Base-by-base conservation (phyloP, 129 eudicot genomes). In the Heracleum sosnowskyi region DNA sequence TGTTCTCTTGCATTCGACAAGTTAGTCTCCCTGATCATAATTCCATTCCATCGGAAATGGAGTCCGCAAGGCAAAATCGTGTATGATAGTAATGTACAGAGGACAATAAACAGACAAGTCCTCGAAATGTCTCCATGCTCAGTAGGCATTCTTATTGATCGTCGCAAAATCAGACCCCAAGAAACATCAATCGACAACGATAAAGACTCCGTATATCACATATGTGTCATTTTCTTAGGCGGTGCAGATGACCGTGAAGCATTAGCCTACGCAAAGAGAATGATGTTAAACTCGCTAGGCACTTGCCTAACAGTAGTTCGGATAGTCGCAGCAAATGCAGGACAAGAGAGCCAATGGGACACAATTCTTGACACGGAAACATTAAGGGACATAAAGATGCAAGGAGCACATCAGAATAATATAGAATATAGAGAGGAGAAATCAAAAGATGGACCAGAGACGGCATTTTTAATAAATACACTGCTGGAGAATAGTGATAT, bases 31-130 rank as follows among this genome's bases (percentile, higher is more conserved):
- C 26, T 89, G 8, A 87, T 89, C 9, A 83, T 89, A 4, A 83
- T 89, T 22, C 93, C 93, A 1, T 89, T 87, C 76, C 93, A 89
- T 77, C 71, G 84, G 40, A 89, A 85, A 69, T 82, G 90, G 90
- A 87, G 85, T 41, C 79, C 76, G 7, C 90, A 84, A 53, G 90
- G 90, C 20, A 80, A 84, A 18, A 22, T 84, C 4, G 37, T 84
- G 0, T 77, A 74, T 24, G 86, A 87, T 53, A 82, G 81, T 47
- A 77, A 75, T 41, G 47, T 41, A 34, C 18, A 81, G 79, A 82
- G 90, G 42, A 46, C 82, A 9, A 77, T 84, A 5, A 87, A 87
- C 78, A 34, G 68, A 45, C 42, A 74, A 10, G 90, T 87, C 1
- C 51, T 87, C 0, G 88, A 87, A 4, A 45, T 82, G 73, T 78